phyloP scores from a whole-genome alignment of 345 rosid genomes.

The Aethionema arabicum region DNA sequence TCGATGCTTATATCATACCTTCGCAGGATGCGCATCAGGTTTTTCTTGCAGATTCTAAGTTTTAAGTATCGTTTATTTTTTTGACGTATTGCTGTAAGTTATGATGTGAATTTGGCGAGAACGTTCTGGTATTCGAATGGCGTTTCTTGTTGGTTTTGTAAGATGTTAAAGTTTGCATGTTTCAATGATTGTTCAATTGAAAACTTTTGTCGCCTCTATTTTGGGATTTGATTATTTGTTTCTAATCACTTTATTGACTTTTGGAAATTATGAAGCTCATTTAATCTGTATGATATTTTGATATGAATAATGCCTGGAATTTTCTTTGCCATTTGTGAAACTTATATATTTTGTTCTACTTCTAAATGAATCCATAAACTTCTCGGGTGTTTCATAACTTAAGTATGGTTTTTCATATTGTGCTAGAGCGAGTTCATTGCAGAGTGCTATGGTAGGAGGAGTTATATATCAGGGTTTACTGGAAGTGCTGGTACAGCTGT shows the following conservation, averaged over 20 bases:
- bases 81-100: not conserved
- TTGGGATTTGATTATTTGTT: not conserved
- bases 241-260: not conserved
- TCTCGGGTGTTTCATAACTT: not conserved
- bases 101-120: not conserved
- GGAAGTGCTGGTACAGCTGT: conserved; percentile 96
- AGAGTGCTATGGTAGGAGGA: conserved; percentile 87
- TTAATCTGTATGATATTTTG: not conserved
- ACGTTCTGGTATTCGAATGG: not conserved
- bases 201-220: not conserved
- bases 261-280: not conserved
- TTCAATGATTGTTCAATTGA: not conserved
- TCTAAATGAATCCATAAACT: not conserved
- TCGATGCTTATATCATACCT: conserved; percentile 94
- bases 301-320: not conserved
- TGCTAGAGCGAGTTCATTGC: conserved; percentile 92
- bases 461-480: conserved; percentile 77
- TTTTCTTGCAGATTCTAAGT: not conserved
- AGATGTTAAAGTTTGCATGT: not conserved
- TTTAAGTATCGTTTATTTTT: not conserved
- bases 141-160: conserved; percentile 2
- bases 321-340: not conserved
- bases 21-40: conserved; percentile 99
- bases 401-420: conserved; percentile 15
- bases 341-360: not conserved